A percentile compares a stretch with the other conserved stretches of the same genome.
These are phyloP conservation scores for Podila clonocystis DNA, from an alignment of 192 early-diverging fungal genomes.

Conservation along the genomic window DNA sequence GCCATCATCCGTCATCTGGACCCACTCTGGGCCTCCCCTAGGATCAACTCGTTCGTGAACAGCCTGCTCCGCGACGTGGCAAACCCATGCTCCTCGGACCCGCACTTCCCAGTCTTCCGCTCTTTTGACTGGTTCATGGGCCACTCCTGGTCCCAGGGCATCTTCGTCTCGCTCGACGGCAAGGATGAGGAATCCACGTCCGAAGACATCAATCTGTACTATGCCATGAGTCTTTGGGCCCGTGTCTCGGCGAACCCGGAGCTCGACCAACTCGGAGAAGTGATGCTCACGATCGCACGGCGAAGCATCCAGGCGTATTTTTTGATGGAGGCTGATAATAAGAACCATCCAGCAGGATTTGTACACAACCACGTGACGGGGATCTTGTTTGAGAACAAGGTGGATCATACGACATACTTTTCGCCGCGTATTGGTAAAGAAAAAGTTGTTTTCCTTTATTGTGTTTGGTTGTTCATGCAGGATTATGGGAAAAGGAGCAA, in stretches of 20 bases:
- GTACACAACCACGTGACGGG: conserved; percentile 44
- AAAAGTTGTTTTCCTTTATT: neutral
- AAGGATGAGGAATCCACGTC: conserved; percentile 51
- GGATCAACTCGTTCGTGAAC: conserved; percentile 12
- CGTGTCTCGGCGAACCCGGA: conserved; percentile 5
- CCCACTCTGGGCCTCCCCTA: conserved; percentile 11
- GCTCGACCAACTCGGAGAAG: conserved; percentile 14
- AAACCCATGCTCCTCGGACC: conserved; percentile 27
- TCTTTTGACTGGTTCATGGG: conserved; percentile 51
- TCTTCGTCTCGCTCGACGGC: conserved; percentile 40
- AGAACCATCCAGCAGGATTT: conserved; percentile 31
- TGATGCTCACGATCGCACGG: conserved; percentile 42
- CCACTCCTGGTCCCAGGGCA: conserved; percentile 51
- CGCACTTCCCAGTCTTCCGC: conserved; percentile 36
- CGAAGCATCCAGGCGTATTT: conserved; percentile 45
- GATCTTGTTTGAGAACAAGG: conserved; percentile 52
- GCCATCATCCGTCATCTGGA: conserved; percentile 46
- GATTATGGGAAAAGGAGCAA: no score
- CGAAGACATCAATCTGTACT: conserved; percentile 48
- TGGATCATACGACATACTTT: conserved; percentile 48
- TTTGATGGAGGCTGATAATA: conserved; percentile 42
- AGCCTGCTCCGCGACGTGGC: conserved; percentile 36
- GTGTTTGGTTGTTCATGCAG: neutral
- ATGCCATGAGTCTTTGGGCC: conserved; percentile 45
- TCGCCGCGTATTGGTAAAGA: conserved; percentile 33